A percentile compares a stretch with the other conserved stretches of the same genome.
These are phyloP conservation scores for Umbelopsis isabellina DNA, from an alignment of 192 early-diverging fungal genomes.

Conservation along the genomic window DNA sequence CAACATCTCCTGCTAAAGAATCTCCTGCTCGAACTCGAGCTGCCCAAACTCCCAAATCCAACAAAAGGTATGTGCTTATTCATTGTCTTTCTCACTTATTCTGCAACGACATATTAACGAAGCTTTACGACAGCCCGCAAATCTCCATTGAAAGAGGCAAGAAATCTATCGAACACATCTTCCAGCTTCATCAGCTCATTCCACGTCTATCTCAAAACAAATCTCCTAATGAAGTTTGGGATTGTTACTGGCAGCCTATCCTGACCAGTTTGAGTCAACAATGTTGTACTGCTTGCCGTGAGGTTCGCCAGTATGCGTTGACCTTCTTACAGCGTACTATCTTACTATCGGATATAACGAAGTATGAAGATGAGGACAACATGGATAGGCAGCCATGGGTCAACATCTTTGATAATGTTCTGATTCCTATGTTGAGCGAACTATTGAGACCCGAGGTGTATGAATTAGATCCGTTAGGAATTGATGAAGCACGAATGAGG, in stretches of 20 bases:
- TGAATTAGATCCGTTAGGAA: slow-evolving; percentile 60
- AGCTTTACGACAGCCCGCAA: slow-evolving; percentile 38
- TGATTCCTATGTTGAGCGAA: slow-evolving; percentile 89
- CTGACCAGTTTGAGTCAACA: slow-evolving; percentile 74
- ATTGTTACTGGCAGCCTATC: slow-evolving; percentile 79
- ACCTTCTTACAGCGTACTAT: slow-evolving; percentile 81
- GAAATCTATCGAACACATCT: slow-evolving; percentile 69
- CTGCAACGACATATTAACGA: no score
- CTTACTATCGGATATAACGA: slow-evolving; percentile 58
- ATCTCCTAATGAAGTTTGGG: slow-evolving; percentile 53
- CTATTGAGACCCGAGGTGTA: slow-evolving; percentile 77
- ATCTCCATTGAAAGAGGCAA: slow-evolving; percentile 63
- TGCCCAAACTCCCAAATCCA: not conserved
- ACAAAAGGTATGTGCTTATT: slow-evolving; percentile 8
- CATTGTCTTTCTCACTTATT: not conserved
- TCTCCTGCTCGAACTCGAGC: not conserved
- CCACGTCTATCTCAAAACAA: not conserved
- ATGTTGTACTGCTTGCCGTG: slow-evolving; percentile 73
- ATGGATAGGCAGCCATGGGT: slow-evolving; percentile 51
- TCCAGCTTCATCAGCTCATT: slow-evolving; percentile 52
- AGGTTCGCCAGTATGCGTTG: slow-evolving; percentile 83
- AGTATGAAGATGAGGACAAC: slow-evolving; percentile 22
- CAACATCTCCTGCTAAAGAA: slow-evolving; percentile 10
- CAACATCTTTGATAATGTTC: slow-evolving; percentile 78
- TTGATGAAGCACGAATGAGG: slow-evolving; percentile 74